Percentiles rank a stretch among this genome's conserved stretches.
Conservation (phyloP, 176 grass and related monocot species). For the Typha latifolia region DNA sequence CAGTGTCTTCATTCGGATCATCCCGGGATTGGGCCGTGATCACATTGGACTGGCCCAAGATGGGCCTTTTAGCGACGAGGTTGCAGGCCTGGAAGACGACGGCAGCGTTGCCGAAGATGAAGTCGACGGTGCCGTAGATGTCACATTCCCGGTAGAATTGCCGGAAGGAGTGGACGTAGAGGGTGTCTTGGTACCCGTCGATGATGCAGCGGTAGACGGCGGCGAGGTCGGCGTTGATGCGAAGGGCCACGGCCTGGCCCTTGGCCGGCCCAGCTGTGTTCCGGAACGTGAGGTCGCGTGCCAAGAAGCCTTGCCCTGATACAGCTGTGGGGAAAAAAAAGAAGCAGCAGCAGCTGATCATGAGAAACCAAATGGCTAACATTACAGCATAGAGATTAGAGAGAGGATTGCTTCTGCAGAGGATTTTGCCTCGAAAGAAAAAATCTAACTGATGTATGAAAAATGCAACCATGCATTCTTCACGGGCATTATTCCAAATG, state of each 20-base stretch:
- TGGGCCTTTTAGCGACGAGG: slow-evolving; percentile 31
- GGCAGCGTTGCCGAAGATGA: slow-evolving; percentile 81
- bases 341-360: no score
- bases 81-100: slow-evolving; percentile 63
- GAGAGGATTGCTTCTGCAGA: no score
- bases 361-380: no score
- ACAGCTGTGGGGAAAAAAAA: slow-evolving; percentile 41
- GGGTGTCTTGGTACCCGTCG: slow-evolving; percentile 80
- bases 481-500: no score
- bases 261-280: slow-evolving; percentile 62
- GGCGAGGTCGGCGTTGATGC: slow-evolving; percentile 64
- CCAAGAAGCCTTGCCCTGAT: slow-evolving; percentile 59
- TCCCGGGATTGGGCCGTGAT: slow-evolving; percentile 55
- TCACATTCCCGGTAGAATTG: slow-evolving; percentile 81
- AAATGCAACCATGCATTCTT: no score
- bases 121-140: slow-evolving; percentile 66
- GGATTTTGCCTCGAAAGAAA: no score
- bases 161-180: slow-evolving; percentile 80
- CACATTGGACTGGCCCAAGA: slow-evolving; percentile 49
- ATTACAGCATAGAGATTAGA: no score
- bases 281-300: slow-evolving; percentile 57
- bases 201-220: slow-evolving; percentile 78
- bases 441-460: no score
- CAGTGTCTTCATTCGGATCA: slow-evolving; percentile 53
- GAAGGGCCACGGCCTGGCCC: slow-evolving; percentile 84